phyloP scores from a whole-genome alignment of 345 rosid genomes.

The Capsella bursapastoris region DNA sequence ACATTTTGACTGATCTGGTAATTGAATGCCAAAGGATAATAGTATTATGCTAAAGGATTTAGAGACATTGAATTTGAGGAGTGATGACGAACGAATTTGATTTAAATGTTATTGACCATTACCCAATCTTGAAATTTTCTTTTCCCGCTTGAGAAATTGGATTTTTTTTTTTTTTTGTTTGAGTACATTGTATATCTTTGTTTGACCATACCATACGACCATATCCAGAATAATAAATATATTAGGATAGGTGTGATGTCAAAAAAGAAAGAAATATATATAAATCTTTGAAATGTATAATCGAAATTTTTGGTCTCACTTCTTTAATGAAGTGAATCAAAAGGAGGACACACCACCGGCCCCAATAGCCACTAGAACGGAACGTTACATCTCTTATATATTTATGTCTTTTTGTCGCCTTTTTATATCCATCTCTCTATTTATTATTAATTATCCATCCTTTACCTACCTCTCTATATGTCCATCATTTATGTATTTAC shows the following conservation, averaged over 20 bases:
- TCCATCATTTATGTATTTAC: not conserved
- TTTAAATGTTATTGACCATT: not conserved
- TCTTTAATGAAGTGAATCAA: slow-evolving; percentile 30
- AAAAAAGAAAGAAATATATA: slow-evolving; percentile 16
- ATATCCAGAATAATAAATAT: not conserved
- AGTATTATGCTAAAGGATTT: not conserved
- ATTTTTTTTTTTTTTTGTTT: slow-evolving; percentile 19
- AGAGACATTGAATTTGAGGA: slow-evolving; percentile 34
- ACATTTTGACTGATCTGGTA: slow-evolving; percentile 8
- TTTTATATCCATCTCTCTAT: not conserved
- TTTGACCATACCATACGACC: slow-evolving; percentile 18
- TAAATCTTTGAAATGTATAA: not conserved
- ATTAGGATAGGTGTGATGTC: slow-evolving; percentile 6
- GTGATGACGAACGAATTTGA: slow-evolving; percentile 14
- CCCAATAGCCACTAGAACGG: slow-evolving; percentile 34
- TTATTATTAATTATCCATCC: not conserved
- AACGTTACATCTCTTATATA: slow-evolving; percentile 22
- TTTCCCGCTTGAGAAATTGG: slow-evolving; percentile 38
- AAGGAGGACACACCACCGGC: slow-evolving; percentile 37
- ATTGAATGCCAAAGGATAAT: slow-evolving; percentile 19
- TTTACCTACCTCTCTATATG: not conserved
- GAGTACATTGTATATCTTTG: not conserved
- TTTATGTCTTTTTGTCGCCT: slow-evolving; percentile 1
- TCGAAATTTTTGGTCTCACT: slow-evolving; percentile 18
- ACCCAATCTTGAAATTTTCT: slow-evolving; percentile 24